phyloP scores from a whole-genome alignment of 2,329 filamentous ascomycete genomes.

The Pyrenophora teres region DNA sequence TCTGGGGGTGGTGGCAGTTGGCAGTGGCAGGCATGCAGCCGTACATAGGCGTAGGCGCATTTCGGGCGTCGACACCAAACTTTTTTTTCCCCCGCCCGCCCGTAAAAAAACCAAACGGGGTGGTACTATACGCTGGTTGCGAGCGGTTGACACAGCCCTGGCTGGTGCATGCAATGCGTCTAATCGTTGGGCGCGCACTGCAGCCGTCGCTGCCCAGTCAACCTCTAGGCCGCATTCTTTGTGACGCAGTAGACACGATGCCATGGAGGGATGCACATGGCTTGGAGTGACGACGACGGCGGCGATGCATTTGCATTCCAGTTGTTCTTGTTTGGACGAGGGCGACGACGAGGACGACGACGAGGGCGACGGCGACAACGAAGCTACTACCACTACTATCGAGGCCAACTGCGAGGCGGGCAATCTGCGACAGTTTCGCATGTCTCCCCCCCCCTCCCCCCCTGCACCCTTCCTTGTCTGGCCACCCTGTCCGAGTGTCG shows the following conservation, averaged over 20 bases:
- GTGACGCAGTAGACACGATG: background rate
- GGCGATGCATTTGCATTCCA: too few species aligned
- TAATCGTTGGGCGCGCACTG: constrained; percentile 32
- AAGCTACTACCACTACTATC: too few species aligned
- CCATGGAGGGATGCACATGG: too few species aligned
- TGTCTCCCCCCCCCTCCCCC: background rate
- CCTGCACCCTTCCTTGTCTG: too few species aligned
- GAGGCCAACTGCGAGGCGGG: background rate
- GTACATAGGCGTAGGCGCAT: constrained; percentile 27
- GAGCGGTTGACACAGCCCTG: too few species aligned
- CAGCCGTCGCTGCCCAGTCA: constrained; percentile 18
- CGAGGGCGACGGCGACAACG: too few species aligned
- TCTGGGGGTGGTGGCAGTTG: too few species aligned
- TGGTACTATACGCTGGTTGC: constrained; percentile 22
- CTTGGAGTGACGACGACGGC: too few species aligned
- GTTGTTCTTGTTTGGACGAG: too few species aligned
- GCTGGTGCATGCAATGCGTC: constrained; percentile 27
- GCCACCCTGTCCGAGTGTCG: too few species aligned
- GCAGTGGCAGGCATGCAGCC: constrained; percentile 8
- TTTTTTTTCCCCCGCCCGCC: constrained; percentile 24
- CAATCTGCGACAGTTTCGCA: constrained; percentile 7
- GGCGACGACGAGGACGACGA: background rate
- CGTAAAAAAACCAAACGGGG: constrained; percentile 31
- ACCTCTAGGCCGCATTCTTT: background rate
- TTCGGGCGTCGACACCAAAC: constrained; percentile 30